A percentile compares a stretch with the other conserved stretches of the same genome.
Conservation (phyloP, 2,329 filamentous ascomycete species). For the Eutypa lata region DNA sequence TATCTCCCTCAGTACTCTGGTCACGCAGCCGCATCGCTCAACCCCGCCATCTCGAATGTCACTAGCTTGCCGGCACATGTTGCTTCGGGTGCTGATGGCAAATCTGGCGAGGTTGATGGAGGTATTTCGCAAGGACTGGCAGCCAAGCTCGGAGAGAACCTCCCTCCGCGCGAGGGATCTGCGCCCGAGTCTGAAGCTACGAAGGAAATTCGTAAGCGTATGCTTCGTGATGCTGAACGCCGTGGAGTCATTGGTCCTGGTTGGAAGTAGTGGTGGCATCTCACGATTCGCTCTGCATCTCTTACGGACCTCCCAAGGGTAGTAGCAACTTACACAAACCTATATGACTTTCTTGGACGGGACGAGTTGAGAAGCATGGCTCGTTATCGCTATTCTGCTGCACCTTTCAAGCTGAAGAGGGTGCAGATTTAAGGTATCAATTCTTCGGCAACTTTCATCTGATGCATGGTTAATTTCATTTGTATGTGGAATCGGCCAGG, state of each 20-base stretch:
- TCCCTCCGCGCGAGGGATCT: conserved; percentile 34
- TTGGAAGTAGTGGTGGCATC: conserved; percentile 20
- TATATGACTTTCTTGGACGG: conserved; percentile 1
- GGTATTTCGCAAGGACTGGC: conserved; percentile 12
- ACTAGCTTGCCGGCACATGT: conserved; percentile 29
- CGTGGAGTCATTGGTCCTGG: conserved; percentile 28
- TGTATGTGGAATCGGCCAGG: conserved; percentile 25
- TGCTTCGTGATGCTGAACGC: conserved; percentile 29
- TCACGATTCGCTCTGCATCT: neutral
- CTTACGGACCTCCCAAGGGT: neutral
- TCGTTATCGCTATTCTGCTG: neutral
- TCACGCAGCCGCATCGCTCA: conserved; percentile 49
- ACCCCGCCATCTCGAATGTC: conserved; percentile 40
- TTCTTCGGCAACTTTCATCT: conserved; percentile 22
- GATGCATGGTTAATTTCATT: conserved; percentile 29
- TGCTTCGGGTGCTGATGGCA: conserved; percentile 20
- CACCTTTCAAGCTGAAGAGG: neutral
- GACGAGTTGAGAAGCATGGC: neutral
- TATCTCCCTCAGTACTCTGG: conserved; percentile 51
- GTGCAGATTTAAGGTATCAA: conserved; percentile 12
- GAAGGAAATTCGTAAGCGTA: conserved; percentile 27
- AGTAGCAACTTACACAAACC: neutral
- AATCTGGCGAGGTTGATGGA: conserved; percentile 19
- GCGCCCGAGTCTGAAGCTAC: conserved; percentile 27
- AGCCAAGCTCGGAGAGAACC: conserved; percentile 44